Base-by-base conservation (phyloP, 306 rosid genomes). In the Spatholobus suberectus region DNA sequence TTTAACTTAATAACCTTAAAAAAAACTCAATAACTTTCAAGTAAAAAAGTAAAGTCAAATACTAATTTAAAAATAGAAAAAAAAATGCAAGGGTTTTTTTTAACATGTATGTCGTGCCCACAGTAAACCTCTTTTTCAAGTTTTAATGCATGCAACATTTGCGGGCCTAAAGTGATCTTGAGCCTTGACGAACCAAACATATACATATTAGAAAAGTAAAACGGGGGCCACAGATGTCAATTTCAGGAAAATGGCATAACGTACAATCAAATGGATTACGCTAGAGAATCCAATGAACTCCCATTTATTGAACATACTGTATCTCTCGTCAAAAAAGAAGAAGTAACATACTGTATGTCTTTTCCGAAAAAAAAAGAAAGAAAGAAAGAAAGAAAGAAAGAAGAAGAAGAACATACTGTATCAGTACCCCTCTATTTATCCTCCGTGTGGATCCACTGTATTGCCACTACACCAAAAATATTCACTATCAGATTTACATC, bases 241-340 rank as follows among this genome's bases (percentile, higher is more conserved):
- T 49, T 26, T 47, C 77, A 26, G 62, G 61, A n/a, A 72, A 70
- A 35, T 70, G 1, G 58, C 38, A 40, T 34, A 17, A 18, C 27
- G 13, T 18, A n/a, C 66, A 18, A 35, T 5, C 73, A 37, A 37
- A 67, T 18, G 72, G 49, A 70, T 70, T 70, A 44, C 40, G 7
- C 59, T 0, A 5, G 63, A 72, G 62, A 72, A 72, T 63, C 73
- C 85, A 40, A 67, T 26, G 66, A 26, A 58, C 66, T 58, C 27
- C 62, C 24, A 54, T 54, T 18, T 54, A 54, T 54, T 54, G 13
- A 14, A 17, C 21, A 17, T 2, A 41, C 32, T n/a, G n/a, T n/a
- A n/a, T n/a, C n/a, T n/a, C n/a, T n/a, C n/a, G n/a, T n/a, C n/a
- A n/a, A n/a, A n/a, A n/a, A n/a, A n/a, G n/a, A n/a, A n/a, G n/a